Percentiles rank a stretch among this genome's conserved stretches.
Conservation (phyloP, 1,139 yeast genomes). For the Oligophagozyma castellii region DNA sequence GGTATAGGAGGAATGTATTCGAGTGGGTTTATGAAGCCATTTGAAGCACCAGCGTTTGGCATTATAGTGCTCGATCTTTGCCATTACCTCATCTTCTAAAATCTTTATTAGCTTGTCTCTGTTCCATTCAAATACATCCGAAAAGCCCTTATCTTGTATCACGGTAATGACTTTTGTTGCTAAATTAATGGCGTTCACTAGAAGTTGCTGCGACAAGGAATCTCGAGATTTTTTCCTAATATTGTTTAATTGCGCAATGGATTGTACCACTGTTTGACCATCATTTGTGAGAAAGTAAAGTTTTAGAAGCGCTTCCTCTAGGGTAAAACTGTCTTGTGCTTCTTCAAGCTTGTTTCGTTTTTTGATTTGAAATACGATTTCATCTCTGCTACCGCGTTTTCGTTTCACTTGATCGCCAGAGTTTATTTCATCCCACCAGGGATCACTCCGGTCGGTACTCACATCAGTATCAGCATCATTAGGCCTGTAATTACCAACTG, state of each 20-base stretch:
- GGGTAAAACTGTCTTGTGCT: conserved; percentile 2
- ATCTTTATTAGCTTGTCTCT: conserved; percentile 7
- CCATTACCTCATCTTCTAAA: conserved; percentile 6
- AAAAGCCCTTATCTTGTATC: conserved; percentile 16
- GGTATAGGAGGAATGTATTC: conserved; percentile 10
- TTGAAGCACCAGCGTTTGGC: conserved; percentile 18
- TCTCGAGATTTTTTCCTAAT: conserved; percentile 7
- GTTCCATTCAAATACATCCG: conserved; percentile 11
- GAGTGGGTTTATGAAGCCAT: conserved; percentile 12
- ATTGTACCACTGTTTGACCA: conserved; percentile 7
- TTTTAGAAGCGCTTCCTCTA: conserved; percentile 7
- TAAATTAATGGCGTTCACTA: conserved; percentile 11
- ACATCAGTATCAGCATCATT: conserved; percentile 7
- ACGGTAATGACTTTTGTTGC: conserved; percentile 12
- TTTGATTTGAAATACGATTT: neutral
- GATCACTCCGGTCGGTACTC: too few species aligned
- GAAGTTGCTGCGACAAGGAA: conserved; percentile 2
- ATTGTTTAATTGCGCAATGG: conserved; percentile 11
- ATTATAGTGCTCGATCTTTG: conserved; percentile 7
- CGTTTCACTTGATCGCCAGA: neutral
- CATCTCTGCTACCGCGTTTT: neutral
- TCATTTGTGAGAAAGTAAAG: conserved; percentile 5
- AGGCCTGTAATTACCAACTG: conserved; percentile 12
- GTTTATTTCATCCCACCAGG: conserved; percentile 2
- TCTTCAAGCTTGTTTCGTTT: neutral